phyloP scores from a whole-genome alignment of 768 basidiomycete species.

The Pleurotus djamor region DNA sequence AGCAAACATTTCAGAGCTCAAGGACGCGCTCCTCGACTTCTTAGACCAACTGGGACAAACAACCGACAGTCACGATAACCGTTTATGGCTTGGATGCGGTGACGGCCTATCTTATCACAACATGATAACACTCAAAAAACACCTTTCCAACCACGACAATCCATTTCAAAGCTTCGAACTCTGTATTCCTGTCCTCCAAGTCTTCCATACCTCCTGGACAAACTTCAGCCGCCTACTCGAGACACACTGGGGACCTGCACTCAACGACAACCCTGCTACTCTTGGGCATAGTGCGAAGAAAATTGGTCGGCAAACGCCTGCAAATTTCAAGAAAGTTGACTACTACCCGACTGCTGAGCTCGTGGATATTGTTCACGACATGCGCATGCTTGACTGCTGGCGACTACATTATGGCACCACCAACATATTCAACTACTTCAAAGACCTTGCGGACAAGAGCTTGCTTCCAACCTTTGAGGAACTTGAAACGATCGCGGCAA shows the following conservation, averaged over 20 bases:
- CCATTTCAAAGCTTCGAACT: conserved; percentile 11
- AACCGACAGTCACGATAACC: conserved; percentile 13
- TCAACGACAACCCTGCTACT: conserved; percentile 21
- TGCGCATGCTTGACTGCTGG: conserved; percentile 31
- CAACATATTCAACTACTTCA: neutral
- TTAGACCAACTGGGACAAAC: neutral
- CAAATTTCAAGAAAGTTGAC: conserved; percentile 30
- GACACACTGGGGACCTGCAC: conserved; percentile 23
- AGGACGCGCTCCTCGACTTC: neutral
- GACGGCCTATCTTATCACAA: neutral
- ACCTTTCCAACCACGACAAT: neutral
- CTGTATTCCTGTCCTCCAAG: conserved; percentile 20
- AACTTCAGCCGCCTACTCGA: conserved; percentile 23
- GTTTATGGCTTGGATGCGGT: conserved; percentile 14
- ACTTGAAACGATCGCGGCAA: neutral
- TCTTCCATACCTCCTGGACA: conserved; percentile 28
- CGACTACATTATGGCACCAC: conserved; percentile 15
- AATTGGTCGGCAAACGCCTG: conserved; percentile 22
- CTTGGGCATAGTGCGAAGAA: conserved; percentile 26
- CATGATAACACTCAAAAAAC: neutral
- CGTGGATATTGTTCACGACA: conserved; percentile 21
- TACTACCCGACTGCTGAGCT: conserved; percentile 21
- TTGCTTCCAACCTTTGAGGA: too few species aligned
- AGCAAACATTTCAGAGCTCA: neutral
- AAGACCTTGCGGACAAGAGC: neutral